phyloP scores from a whole-genome alignment of 371 early-diverging fungal species.

The Aphelidium insulamus region DNA sequence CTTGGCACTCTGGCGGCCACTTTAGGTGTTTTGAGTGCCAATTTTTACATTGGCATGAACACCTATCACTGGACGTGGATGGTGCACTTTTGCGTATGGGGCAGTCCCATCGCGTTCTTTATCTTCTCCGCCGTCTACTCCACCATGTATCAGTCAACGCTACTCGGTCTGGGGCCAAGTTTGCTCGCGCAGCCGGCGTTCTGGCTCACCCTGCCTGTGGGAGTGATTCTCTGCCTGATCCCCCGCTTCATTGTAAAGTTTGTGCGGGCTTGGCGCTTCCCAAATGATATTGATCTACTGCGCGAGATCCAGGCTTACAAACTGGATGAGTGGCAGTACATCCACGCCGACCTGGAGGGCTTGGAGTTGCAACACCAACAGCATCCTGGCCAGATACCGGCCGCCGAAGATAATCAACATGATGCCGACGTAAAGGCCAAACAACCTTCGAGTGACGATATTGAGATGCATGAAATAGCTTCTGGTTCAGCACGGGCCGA shows the following conservation, averaged over 20 bases:
- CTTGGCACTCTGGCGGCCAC: constrained; percentile 56
- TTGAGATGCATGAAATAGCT: too few species aligned
- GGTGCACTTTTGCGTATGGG: constrained; percentile 10
- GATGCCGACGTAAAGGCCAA: too few species aligned
- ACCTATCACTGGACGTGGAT: constrained; percentile 56
- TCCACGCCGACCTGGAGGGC: not conserved
- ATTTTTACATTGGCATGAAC: constrained; percentile 51
- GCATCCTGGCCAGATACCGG: not conserved
- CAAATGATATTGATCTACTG: constrained; percentile 42
- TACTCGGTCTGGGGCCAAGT: constrained; percentile 30
- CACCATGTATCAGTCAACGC: constrained; percentile 15
- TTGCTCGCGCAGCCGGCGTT: constrained; percentile 35
- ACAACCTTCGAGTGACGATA: too few species aligned
- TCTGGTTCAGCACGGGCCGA: too few species aligned
- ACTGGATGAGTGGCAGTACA: not conserved
- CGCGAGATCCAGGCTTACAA: constrained; percentile 21
- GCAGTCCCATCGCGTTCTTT: too few species aligned
- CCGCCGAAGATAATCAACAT: not conserved
- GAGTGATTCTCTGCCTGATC: constrained; percentile 29
- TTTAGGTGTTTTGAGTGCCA: constrained; percentile 45
- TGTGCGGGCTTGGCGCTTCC: constrained; percentile 32
- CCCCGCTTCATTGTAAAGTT: constrained; percentile 34
- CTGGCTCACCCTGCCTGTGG: constrained; percentile 36
- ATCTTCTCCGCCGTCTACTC: constrained; percentile 31
- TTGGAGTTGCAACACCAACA: not conserved